phyloP scores from a whole-genome alignment of 495 filamentous ascomycete genomes.

The Paragyromitra xinjiangensis region DNA sequence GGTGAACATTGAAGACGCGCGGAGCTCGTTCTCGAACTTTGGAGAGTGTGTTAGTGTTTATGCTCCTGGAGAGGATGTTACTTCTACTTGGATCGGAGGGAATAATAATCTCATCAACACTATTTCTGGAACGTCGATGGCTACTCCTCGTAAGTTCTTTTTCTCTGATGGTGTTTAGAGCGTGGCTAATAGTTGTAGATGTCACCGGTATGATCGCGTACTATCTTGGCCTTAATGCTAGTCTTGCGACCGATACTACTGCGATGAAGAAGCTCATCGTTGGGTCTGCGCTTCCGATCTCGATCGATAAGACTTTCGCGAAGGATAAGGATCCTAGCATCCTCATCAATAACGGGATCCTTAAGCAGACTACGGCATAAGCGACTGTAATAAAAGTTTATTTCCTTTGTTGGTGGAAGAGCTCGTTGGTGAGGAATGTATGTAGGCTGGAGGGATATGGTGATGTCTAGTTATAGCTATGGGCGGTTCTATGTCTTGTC shows the following conservation, averaged over 20 bases:
- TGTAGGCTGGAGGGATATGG: not conserved
- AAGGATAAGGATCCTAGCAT: conserved; percentile 40
- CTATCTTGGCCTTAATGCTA: conserved; percentile 58
- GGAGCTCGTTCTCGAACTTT: conserved; percentile 70
- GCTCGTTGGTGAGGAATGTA: not conserved
- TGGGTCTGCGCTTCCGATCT: conserved; percentile 17
- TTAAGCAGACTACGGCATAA: not conserved
- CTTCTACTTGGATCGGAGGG: conserved; percentile 64
- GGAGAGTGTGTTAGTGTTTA: conserved; percentile 67
- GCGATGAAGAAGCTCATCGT: conserved; percentile 61
- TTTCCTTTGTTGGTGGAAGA: not conserved
- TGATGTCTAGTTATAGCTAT: not conserved
- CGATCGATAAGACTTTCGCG: conserved; percentile 36
- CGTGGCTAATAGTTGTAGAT: conserved; percentile 39
- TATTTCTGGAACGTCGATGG: conserved; percentile 69
- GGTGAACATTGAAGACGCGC: conserved; percentile 64
- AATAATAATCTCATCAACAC: conserved; percentile 61
- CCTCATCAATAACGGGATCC: conserved; percentile 44
- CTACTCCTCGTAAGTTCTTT: conserved; percentile 60
- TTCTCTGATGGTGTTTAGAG: not conserved
- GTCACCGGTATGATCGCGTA: conserved; percentile 66
- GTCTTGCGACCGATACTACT: conserved; percentile 58
- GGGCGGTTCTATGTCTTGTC: not conserved
- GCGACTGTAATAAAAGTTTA: not conserved
- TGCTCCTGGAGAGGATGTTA: conserved; percentile 62